These are phyloP conservation scores for Agapanthus africanus DNA, from an alignment of 106 monocot genomes.

Conservation along the genomic window DNA sequence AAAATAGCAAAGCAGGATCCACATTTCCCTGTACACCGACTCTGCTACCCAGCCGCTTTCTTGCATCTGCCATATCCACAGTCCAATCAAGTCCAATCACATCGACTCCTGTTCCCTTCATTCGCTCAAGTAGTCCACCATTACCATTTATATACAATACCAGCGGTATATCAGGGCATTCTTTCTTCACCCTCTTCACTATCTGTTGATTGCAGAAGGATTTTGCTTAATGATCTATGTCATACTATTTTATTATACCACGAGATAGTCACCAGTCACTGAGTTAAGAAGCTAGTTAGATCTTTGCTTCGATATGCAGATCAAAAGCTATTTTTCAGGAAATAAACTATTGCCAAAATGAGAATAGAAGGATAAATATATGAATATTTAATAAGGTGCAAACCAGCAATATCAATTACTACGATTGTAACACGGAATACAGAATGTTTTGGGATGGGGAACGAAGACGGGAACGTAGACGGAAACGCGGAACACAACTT, in stretches of 20 bases:
- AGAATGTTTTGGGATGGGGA: too few species aligned
- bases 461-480: too few species aligned
- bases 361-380: too few species aligned
- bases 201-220: slow-evolving; percentile 70
- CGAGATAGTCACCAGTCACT: not conserved
- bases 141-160: slow-evolving; percentile 88
- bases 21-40: slow-evolving; percentile 85
- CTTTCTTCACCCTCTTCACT: slow-evolving; percentile 49
- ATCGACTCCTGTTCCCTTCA: slow-evolving; percentile 77
- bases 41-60: slow-evolving; percentile 61
- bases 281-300: not conserved
- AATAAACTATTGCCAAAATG: too few species aligned
- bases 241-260: too few species aligned
- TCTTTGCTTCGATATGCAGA: not conserved
- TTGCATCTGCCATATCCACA: slow-evolving; percentile 91
- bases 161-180: slow-evolving; percentile 68
- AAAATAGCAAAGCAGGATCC: slow-evolving; percentile 86
- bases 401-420: too few species aligned
- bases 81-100: slow-evolving; percentile 99
- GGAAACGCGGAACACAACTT: too few species aligned
- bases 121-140: slow-evolving; percentile 80
- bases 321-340: too few species aligned
- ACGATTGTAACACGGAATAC: too few species aligned
- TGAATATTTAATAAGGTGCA: too few species aligned
- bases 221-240: too few species aligned